phyloP scores from a whole-genome alignment of 257 asterid genomes.

The Phtheirospermum japonicum region DNA sequence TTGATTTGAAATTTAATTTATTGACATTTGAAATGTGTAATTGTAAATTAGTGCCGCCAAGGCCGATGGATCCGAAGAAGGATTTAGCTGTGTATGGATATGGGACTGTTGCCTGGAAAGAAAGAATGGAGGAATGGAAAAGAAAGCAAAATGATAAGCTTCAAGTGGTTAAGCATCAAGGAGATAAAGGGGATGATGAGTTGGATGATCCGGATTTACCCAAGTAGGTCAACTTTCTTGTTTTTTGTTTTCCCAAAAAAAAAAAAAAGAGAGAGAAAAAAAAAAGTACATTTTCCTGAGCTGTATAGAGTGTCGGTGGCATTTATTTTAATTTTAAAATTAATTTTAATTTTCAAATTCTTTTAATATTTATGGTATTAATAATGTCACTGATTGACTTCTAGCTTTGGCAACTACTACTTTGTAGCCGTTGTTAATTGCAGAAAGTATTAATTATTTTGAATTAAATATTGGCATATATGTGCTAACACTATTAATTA shows the following conservation, averaged over 20 bases:
- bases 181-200: conserved; percentile 73
- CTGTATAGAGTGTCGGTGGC: conserved; percentile 43
- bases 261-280: neutral
- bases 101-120: conserved; percentile 98
- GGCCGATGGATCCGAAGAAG: conserved; percentile 97
- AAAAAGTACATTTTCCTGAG: conserved; percentile 27
- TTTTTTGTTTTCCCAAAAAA: conserved; percentile 3
- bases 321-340: conserved; percentile 29
- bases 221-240: conserved; percentile 55
- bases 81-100: conserved; percentile 95
- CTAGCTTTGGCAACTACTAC: conserved; percentile 31
- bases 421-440: conserved; percentile 27
- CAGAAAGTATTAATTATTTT: conserved; percentile 19
- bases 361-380: conserved; percentile 20
- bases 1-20: conserved; percentile 18
- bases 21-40: conserved; percentile 8
- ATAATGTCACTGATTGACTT: conserved; percentile 29
- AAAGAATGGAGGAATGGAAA: conserved; percentile 99
- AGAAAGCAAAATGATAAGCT: conserved; percentile 83
- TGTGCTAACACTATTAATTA: conserved; percentile 21
- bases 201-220: conserved; percentile 89
- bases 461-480: conserved; percentile 16
- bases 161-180: conserved; percentile 93
- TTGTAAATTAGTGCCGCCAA: conserved; percentile 59
- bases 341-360: neutral